Percentiles rank a stretch among this genome's conserved stretches.
Conservation (phyloP, 192 early-diverging fungal species). For the Entophlyctis luteolus region DNA sequence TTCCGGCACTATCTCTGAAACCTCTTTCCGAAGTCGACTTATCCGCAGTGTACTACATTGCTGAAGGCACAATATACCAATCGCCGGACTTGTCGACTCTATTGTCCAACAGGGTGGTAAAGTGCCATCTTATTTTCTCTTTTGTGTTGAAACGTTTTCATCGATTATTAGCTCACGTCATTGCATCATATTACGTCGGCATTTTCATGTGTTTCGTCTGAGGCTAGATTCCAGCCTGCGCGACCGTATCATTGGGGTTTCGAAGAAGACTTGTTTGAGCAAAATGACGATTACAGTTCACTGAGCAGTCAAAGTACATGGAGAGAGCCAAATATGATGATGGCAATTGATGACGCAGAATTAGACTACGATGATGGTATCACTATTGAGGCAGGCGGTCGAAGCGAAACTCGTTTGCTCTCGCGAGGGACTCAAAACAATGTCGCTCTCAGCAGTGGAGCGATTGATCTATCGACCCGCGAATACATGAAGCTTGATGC, state of each 20-base stretch:
- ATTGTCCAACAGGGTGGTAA: slow-evolving; percentile 42
- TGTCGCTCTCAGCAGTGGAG: too few relatives aligned
- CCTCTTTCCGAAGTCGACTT: slow-evolving; percentile 30
- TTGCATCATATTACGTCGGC: slow-evolving; percentile 38
- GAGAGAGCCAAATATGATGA: background rate
- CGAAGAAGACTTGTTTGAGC: slow-evolving; percentile 24
- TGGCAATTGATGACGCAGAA: background rate
- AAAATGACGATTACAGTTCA: slow-evolving; percentile 6
- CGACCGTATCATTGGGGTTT: slow-evolving; percentile 34
- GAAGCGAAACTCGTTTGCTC: too few relatives aligned
- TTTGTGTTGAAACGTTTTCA: background rate
- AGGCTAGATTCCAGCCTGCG: slow-evolving; percentile 35
- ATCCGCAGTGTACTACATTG: slow-evolving; percentile 46
- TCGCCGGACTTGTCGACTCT: slow-evolving; percentile 42
- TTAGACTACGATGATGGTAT: background rate
- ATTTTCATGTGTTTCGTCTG: slow-evolving; percentile 21
- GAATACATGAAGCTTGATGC: slow-evolving; percentile 4
- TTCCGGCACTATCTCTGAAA: background rate
- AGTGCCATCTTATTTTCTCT: background rate
- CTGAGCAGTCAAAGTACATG: background rate
- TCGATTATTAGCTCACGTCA: slow-evolving; percentile 28
- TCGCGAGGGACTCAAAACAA: too few relatives aligned
- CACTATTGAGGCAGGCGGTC: background rate
- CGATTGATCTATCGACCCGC: background rate
- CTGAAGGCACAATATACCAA: slow-evolving; percentile 54